phyloP scores from a whole-genome alignment of 768 basidiomycete species.

The Tubosaeta brunneosetosa region DNA sequence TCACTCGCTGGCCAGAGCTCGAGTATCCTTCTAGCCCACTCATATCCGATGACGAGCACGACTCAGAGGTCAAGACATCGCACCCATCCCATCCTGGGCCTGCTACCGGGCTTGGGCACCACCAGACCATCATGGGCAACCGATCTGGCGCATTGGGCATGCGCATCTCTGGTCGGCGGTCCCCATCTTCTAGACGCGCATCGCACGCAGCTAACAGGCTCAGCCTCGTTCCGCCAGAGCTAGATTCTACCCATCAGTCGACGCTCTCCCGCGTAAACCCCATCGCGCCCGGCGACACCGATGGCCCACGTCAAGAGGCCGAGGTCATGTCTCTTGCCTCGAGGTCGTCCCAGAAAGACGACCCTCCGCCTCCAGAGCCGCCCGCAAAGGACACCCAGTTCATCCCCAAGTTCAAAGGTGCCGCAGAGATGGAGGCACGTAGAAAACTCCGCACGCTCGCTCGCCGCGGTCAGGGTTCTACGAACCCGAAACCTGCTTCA shows the following conservation, averaged over 20 bases:
- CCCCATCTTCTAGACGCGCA: slow-evolving; percentile 48
- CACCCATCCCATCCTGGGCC: slow-evolving; percentile 5
- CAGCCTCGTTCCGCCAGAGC: slow-evolving; percentile 5
- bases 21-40: slow-evolving; percentile 64
- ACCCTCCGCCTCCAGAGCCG: slow-evolving; percentile 26
- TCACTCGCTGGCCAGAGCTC: slow-evolving; percentile 82
- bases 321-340: background rate
- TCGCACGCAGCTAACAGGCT: slow-evolving; percentile 22
- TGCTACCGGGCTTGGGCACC: slow-evolving; percentile 64
- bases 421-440: slow-evolving; percentile 82
- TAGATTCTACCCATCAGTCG: slow-evolving; percentile 7
- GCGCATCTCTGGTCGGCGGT: slow-evolving; percentile 64
- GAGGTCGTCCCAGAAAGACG: slow-evolving; percentile 9
- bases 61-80: slow-evolving; percentile 31
- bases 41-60: slow-evolving; percentile 64
- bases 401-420: slow-evolving; percentile 74
- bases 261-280: slow-evolving; percentile 10
- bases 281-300: slow-evolving; percentile 8
- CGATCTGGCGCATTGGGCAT: slow-evolving; percentile 71
- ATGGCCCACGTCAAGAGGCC: slow-evolving; percentile 9
- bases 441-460: slow-evolving; percentile 63
- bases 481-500: slow-evolving; percentile 21
- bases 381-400: slow-evolving; percentile 55
- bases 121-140: slow-evolving; percentile 82
- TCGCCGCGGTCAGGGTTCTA: slow-evolving; percentile 39